Conservation (phyloP, 306 rosid genomes). For the Potentilla sterilis region DNA sequence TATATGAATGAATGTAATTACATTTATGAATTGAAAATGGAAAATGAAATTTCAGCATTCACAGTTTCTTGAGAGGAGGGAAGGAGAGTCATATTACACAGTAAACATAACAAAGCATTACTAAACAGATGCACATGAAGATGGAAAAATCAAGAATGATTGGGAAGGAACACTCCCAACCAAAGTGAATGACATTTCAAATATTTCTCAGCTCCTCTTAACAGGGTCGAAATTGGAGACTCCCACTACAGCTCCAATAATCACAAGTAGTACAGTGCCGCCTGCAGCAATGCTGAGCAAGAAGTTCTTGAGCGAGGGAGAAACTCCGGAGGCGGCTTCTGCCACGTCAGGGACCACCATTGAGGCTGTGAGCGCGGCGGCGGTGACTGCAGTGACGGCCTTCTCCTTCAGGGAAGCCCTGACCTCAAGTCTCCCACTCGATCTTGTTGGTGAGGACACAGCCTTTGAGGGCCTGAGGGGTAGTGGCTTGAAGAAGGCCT, state of each 20-base stretch:
- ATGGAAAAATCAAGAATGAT: constrained; percentile 27
- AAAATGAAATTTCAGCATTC: constrained; percentile 26
- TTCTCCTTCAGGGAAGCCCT: constrained; percentile 90
- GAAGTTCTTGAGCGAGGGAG: constrained; percentile 94
- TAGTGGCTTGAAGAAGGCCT: constrained; percentile 60
- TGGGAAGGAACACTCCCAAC: neutral
- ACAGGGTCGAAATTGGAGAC: constrained; percentile 95
- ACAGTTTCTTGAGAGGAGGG: constrained; percentile 25
- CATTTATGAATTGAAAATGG: neutral
- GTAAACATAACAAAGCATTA: constrained; percentile 28
- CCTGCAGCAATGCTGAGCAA: constrained; percentile 94
- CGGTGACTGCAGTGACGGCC: constrained; percentile 65
- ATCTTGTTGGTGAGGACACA: constrained; percentile 27
- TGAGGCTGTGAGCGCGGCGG: constrained; percentile 71
- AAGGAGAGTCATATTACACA: constrained; percentile 39
- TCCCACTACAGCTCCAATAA: constrained; percentile 75
- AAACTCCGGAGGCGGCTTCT: constrained; percentile 67
- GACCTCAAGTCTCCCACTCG: constrained; percentile 46
- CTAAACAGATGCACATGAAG: constrained; percentile 30
- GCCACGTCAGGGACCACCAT: constrained; percentile 86
- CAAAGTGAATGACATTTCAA: neutral
- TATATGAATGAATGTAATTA: neutral
- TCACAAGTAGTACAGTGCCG: constrained; percentile 54
- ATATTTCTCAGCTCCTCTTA: constrained; percentile 57
- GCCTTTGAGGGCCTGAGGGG: constrained; percentile 44